Evolutionary conservation across 1,139 yeast genomes (phyloP).

Genomic region (Candida tropicalis): DNA sequence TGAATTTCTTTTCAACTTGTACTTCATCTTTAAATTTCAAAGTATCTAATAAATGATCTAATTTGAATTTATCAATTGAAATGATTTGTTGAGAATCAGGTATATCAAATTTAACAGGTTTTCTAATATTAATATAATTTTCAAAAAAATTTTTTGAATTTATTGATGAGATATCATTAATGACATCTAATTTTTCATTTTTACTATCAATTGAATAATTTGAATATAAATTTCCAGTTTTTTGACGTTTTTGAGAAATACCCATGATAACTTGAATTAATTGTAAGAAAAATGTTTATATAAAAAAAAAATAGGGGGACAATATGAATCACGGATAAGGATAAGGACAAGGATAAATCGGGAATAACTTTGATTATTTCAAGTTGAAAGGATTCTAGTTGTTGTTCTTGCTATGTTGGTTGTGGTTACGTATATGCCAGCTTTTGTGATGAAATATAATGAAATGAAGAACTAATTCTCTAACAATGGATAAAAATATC

Average conservation of each 20-base stretch:
- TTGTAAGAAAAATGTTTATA: neutral
- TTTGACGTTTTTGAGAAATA: neutral
- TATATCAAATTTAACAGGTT: constrained; percentile 38
- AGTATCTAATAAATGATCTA: constrained; percentile 35
- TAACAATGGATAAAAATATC: too few species aligned
- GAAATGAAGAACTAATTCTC: too few species aligned
- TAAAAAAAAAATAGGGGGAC: neutral
- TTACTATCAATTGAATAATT: constrained; percentile 1
- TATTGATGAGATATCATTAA: neutral
- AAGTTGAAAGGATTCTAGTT: neutral
- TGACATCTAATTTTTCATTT: constrained; percentile 1
- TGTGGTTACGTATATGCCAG: too few species aligned
- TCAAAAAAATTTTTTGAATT: constrained; percentile 25
- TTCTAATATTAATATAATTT: constrained; percentile 32
- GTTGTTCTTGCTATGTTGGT: too few species aligned
- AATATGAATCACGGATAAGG: too few species aligned
- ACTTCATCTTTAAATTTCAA: constrained; percentile 37
- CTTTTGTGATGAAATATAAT: too few species aligned
- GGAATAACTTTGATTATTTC: neutral
- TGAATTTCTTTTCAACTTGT: constrained; percentile 57
- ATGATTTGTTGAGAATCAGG: constrained; percentile 24
- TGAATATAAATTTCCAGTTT: constrained; percentile 4
- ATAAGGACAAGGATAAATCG: neutral
- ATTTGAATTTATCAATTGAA: constrained; percentile 27
- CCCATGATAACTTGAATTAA: too few species aligned